Base-by-base conservation (phyloP, 352 stramenopile genomes). In the Pythium sp. region DNA sequence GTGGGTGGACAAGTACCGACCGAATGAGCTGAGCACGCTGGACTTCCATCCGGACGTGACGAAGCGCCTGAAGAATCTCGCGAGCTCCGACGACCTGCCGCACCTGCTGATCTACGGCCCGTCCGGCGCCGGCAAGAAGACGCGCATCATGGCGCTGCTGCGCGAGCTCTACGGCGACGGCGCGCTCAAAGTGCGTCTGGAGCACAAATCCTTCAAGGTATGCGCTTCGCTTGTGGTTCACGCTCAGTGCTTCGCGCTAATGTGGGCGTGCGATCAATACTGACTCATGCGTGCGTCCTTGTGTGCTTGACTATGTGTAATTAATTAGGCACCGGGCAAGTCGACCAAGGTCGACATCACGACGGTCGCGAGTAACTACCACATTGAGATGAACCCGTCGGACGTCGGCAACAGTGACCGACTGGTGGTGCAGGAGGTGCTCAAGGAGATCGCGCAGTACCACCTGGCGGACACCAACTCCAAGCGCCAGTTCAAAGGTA, bases 31-130 rank as follows among this genome's bases (percentile, higher is more conserved):
- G 47, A 72, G 79, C 54, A 86, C 89, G 70, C 81, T 99, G 54
- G 88, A 98, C 76, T 99, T 98, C 74, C 97, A 99, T 76, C 74
- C 79, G 30, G 87, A 97, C 24, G 86, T 99, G 59, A 98, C 94
- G n/a, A 84, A 93, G 65, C 92, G 96, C 7, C 79, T 98, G 58
- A 73, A 65, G 20, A 89, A 91, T 65, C 77, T 98, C 62, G 90
- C 83, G 55, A 66, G 60, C 60, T 84, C 80, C 49, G 86, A 81
- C 54, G 98, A 98, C 71, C 87, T 97, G 49, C 96, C 96, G 36
- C 98, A 99, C 78, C 79, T 99, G 60, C 88, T 99, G 36, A 98
- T 99, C 68, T 99, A 99, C 77, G 98, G 98, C 3, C 98, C 98
- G 4, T 93, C 93, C 3, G 98, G 98, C 28, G 94, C 97, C 18